Evolutionary conservation across 2,329 filamentous ascomycete species (phyloP), one percentile per base, ranked within the genome.

Genomic region (Aspergillus tubingensis): DNA sequence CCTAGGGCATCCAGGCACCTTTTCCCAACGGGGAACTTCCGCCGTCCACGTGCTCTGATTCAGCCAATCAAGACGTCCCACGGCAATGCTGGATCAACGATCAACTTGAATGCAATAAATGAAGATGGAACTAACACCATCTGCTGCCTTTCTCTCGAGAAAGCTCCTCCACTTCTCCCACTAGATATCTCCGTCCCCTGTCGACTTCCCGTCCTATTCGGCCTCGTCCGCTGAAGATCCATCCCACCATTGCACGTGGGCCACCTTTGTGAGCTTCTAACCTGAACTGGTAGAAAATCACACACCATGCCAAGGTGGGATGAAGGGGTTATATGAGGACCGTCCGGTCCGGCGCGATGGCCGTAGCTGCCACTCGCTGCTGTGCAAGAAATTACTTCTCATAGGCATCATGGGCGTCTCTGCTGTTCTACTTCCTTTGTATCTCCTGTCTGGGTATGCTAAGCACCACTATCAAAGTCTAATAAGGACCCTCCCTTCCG

Each of bases 281-380:
- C 52, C 21, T n/a, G 38, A 38, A 43, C 11, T 17, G 25, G 57
- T 38, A 25, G 25, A 44, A 57, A 21, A 54, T 50, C n/a, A n/a
- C 43, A 51, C 54, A 56, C 23, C 38, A 50, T 56, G 62, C 39
- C 23, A 53, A 38, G 13, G 19, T 21, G 52, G 17, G 21, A 67
- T 66, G 65, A 67, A 57, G 56, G 62, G 55, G 11, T 39, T 67
- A 59, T 61, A 67, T 55, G 49, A 64, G 17, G 56, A 58, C 50
- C 44, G 38, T 27, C 60, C 38, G 47, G 17, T 38, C 54, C 53
- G 44, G 15, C 30, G 27, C 10, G 38, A 11, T 17, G 8, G 17
- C 21, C 27, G 15, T 49, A n/a, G 41, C 23, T 10, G 39, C 54
- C 32, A 47, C 13, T 39, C 53, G 41, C 36, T 39, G 2, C 32